Evolutionary conservation across 129 eudicot genomes (phyloP), one percentile per base, ranked within the genome.

Genomic region (Flaveria trinervia): DNA sequence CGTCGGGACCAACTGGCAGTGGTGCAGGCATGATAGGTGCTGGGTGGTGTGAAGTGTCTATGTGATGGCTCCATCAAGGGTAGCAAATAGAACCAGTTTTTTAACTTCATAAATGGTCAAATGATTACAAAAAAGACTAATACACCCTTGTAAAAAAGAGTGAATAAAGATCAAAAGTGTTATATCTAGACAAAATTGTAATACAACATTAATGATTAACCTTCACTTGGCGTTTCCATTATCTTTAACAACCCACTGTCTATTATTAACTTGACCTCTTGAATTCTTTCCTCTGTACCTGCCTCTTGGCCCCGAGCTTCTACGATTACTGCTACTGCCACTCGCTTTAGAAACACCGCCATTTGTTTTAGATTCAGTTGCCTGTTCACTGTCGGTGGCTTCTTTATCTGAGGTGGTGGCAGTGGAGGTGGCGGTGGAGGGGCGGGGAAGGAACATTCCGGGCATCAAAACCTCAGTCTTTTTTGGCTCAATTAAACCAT

Each of bases 401-500:
- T 57, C 75, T 68, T 77, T 57, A 56, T 78, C 71, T 10, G 51
- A n/a, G 60, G 48, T 25, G 68, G 72, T 71, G 71, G 70, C 36
- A 30, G 36, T 30, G 36, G 36, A 30, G 36, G 36, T 25, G 70
- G 70, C 20, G 70, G 67, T 18, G 57, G 61, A 57, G 26, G 89
- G 79, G 70, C 75, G 85, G 7, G 85, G 91, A 68, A 89, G 89
- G 77, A 79, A 89, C 88, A 92, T 81, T 30, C 97, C 93, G 0
- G 97, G 89, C 88, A 84, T 71, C 70, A 92, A 48, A 61, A 92
- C 96, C 64, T 86, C 89, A 14, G 80, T 82, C 75, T 77, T 92
- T 79, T 86, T 88, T 26, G 88, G 88, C 84, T 92, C 96, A 5
- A 87, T 92, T 71, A 92, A 84, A 57, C 97, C 97, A 26, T 81